Evolutionary conservation across 2,329 filamentous ascomycete species (phyloP).

Genomic region (Magnaporthiopsis incrustans): DNA sequence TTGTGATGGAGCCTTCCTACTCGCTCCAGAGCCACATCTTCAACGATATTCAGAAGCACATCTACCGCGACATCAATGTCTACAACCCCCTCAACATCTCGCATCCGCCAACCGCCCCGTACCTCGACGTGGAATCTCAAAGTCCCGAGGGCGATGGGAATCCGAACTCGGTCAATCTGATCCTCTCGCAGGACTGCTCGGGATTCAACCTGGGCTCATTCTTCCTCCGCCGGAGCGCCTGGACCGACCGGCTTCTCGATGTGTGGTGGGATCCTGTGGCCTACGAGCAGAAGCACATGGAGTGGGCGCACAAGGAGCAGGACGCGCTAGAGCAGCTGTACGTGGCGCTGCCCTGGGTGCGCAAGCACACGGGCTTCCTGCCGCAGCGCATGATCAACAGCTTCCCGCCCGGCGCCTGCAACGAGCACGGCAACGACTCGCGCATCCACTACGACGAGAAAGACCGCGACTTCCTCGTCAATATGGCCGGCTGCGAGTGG

Average conservation of each 20-base stretch:
- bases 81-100: constrained; percentile 94
- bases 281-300: constrained; percentile 98
- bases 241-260: constrained; percentile 87
- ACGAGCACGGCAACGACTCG: constrained; percentile 64
- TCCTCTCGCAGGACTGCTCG: constrained; percentile 87
- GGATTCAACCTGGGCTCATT: constrained; percentile 97
- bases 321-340: constrained; percentile 92
- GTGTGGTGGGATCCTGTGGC: constrained; percentile 98
- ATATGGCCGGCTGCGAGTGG: constrained; percentile 98
- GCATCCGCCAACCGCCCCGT: constrained; percentile 67
- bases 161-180: constrained; percentile 70
- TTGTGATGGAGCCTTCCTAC: constrained; percentile 91
- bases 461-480: constrained; percentile 88
- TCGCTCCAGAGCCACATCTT: constrained; percentile 90
- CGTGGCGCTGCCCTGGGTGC: constrained; percentile 83
- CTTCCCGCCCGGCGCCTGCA: constrained; percentile 85
- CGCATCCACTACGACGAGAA: constrained; percentile 78
- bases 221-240: constrained; percentile 76
- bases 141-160: constrained; percentile 73
- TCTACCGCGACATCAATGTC: constrained; percentile 91
- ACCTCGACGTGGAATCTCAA: constrained; percentile 66
- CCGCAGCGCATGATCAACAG: constrained; percentile 90
- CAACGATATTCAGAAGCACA: constrained; percentile 62
- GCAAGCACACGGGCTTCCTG: constrained; percentile 80
- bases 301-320: constrained; percentile 98